Evolutionary conservation across 1,284 basidiomycete species (phyloP).

Genomic region (Ceratobasidium sp.): DNA sequence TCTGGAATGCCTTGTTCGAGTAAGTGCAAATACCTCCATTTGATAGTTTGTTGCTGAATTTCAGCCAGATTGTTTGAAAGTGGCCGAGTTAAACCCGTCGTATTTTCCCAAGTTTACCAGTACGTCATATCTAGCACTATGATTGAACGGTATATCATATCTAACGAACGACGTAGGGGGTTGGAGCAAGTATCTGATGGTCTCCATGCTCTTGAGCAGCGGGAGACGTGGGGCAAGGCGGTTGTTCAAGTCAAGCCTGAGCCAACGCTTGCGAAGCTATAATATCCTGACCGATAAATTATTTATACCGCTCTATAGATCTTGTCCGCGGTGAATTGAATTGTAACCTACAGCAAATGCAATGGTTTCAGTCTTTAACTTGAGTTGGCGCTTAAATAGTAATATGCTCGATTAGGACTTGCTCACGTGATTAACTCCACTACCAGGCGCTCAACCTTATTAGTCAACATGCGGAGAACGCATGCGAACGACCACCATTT

Average conservation of each 20-base stretch:
- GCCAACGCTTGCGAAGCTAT: constrained; percentile 47
- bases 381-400: background rate
- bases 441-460: background rate
- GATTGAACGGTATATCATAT: background rate
- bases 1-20: constrained; percentile 81
- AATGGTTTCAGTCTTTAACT: background rate
- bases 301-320: background rate
- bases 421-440: constrained; percentile 7
- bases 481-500: constrained; percentile 9
- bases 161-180: constrained; percentile 47
- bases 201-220: constrained; percentile 71
- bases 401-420: too few species aligned
- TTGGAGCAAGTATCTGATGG: constrained; percentile 71
- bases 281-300: constrained; percentile 7
- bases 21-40: constrained; percentile 53
- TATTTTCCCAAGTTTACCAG: constrained; percentile 76
- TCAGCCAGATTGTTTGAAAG: constrained; percentile 69
- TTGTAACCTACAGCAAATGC: too few species aligned
- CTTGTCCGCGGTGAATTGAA: background rate
- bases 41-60: constrained; percentile 5
- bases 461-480: constrained; percentile 24
- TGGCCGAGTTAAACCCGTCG: constrained; percentile 74
- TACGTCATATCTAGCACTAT: constrained; percentile 40
- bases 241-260: constrained; percentile 73
- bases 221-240: constrained; percentile 95